Evolutionary conservation across 306 rosid genomes (phyloP), one percentile per base, ranked within the genome.

Genomic region (Begonia masoniana): DNA sequence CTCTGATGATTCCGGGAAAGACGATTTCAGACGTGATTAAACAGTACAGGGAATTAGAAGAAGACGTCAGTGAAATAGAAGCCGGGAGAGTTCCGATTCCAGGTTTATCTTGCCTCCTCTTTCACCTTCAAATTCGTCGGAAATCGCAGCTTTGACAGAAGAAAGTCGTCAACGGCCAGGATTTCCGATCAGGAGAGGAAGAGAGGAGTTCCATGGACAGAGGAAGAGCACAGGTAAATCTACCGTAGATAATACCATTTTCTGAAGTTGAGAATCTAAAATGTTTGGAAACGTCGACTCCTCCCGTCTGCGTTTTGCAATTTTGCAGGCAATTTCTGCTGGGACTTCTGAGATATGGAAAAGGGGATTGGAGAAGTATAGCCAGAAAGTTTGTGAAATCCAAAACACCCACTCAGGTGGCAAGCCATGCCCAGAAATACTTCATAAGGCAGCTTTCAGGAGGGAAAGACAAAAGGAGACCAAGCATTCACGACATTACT

Each of bases 341-440:
- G 84, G 97, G 97, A 57, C 91, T 89, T 51, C 2, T 82, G 36
- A 80, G 82, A 54, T 73, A 85, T 62, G 97, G 97, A 15, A 89
- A 85, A 68, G 97, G 97, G 47, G 95, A 85, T 24, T 89, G 97
- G 97, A 82, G 97, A 70, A 85, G 75, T 51, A 89, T 89, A 10
- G 80, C 97, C 12, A 71, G 97, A 57, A 76, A 82, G 53, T 85
- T 68, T n/a, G 97, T 89, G 1, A 54, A 76, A 54, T 74, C 83
- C 5, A 73, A 70, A 43, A 77, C 79, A 15, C 74, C 83, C n/a
- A 77, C 83, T 36, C 83, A 77, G 54, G 83, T 77, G 56, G 83
- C 83, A 50, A 77, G 83, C 55, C 83, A 77, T 70, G 83, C 83
- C 26, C 97, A 89, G 62, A 89, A 89, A 65, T 89, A 89, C 71